Evolutionary conservation across 2,329 filamentous ascomycete genomes (phyloP), one percentile per base, ranked within the genome.

Genomic region (Hymenoscyphus scutula): DNA sequence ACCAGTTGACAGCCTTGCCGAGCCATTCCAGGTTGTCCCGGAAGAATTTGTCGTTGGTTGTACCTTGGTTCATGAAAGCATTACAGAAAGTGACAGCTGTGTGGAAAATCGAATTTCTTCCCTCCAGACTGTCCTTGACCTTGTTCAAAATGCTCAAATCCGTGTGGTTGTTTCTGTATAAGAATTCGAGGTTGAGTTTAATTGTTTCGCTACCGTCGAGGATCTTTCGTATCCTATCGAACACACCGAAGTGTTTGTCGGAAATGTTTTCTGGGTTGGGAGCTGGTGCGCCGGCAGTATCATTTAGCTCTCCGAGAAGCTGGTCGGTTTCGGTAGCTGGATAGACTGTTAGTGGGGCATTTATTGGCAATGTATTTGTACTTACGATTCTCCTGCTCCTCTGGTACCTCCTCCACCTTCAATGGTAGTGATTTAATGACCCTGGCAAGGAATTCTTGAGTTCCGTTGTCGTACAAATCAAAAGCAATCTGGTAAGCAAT

Each of bases 1-100:
- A 97, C 95, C 95, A 99, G 80, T 99, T 99, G 56, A 98, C 92
- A 29, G 95, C 95, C 81, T 98, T 99, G 64, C 94, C 93, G 3
- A 99, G 80, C 95, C 95, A 99, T 69, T 99, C 95, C 27, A 99
- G 79, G 74, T 99, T 99, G 73, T 98, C 92, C 7, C 96, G 86
- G 86, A 99, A 98, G 80, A 99, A 99, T 73, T 94, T 96, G 78
- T 99, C 95, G 71, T 97, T 95, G 0, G 94, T 97, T 0, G 95
- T 99, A 63, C 95, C 96, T 60, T 96, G 93, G 75, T 99, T 96
- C 95, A 99, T 99, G 76, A 99, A 98, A 11, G 93, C 95, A 72
- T 98, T 98, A 73, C 94, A 95, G 73, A 99, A 95, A 0, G 95
- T 98, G 61, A 99, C 92, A 3, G 93, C 92, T 1, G 92, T 96